phyloP scores from a whole-genome alignment of 768 basidiomycete species.

The Lepiota brunneoincarnata region DNA sequence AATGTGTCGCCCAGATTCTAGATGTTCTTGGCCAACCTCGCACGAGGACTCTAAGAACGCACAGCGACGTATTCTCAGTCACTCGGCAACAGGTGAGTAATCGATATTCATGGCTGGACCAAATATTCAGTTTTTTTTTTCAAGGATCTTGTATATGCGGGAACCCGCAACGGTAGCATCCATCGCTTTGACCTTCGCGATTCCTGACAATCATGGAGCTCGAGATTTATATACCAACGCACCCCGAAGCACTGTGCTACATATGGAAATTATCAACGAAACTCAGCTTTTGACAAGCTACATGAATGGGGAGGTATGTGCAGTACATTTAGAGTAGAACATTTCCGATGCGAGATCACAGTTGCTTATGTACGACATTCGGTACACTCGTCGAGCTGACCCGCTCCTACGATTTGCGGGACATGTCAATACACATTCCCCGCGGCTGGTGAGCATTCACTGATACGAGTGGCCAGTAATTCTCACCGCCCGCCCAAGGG shows the following conservation, averaged over 20 bases:
- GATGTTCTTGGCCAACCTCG: slow-evolving; percentile 42
- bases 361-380: slow-evolving; percentile 64
- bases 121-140: slow-evolving; percentile 2
- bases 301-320: slow-evolving; percentile 53
- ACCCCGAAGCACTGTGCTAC: slow-evolving; percentile 46
- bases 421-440: slow-evolving; percentile 54
- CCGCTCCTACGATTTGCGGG: slow-evolving; percentile 52
- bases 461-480: slow-evolving; percentile 6
- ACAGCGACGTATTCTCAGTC: slow-evolving; percentile 66
- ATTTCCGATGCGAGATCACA: slow-evolving; percentile 19
- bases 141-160: slow-evolving; percentile 52
- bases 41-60: slow-evolving; percentile 42
- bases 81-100: slow-evolving; percentile 45
- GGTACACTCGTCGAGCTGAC: slow-evolving; percentile 34
- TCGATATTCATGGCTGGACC: background rate
- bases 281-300: slow-evolving; percentile 55
- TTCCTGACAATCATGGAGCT: slow-evolving; percentile 27
- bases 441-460: slow-evolving; percentile 43
- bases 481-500: slow-evolving; percentile 43
- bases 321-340: background rate
- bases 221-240: slow-evolving; percentile 34
- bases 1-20: slow-evolving; percentile 47
- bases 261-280: slow-evolving; percentile 48
- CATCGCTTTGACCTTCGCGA: slow-evolving; percentile 56
- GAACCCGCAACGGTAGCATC: slow-evolving; percentile 59